Base-by-base conservation (phyloP, 2,329 filamentous ascomycete genomes). In the Aspergillus carbonarius region DNA sequence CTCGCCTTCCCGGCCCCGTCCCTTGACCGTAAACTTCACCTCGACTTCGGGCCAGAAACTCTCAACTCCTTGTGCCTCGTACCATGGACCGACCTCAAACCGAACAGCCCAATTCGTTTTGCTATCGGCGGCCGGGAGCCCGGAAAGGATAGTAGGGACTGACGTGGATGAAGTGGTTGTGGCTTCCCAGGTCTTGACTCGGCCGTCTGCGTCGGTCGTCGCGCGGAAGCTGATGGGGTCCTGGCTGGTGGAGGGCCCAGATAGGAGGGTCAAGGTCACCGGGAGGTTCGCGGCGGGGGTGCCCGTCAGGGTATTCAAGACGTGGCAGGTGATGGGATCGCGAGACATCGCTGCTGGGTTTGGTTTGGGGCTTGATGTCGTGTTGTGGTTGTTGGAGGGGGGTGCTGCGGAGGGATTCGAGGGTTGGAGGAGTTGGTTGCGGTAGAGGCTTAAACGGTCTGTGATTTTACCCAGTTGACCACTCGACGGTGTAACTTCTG, bases 211-310 rank as follows among this genome's bases (percentile, higher is more conserved):
- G 59, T 80, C 76, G 47, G 78, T 81, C 18, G 68, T 71, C 37
- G 76, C 76, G 56, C 63, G 66, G 68, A 78, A 79, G 20, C 59
- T 70, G 54, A 68, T 54, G 17, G 66, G 63, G 35, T 58, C 63
- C 25, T 64, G 59, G 59, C 59, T 54, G 67, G 74, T 58, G 50
- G 60, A 66, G 46, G 66, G 42, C 12, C 48, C 17, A 61, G 78
- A 75, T 66, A 97, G 77, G 52, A 85, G 76, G 2, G 78, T 79
- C 34, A 82, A 74, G 0, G 76, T 78, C 64, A 83, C 82, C 30
- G 79, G 77, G 18, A 85, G 73, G 23, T 76, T 70, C 1, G 76
- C 73, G 18, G 75, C 76, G 9, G 78, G 76, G 9, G 76, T 78
- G 49, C 78, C 76, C 48, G 77, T 77, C 52, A 79, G 66, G 34